Evolutionary conservation across 352 stramenopile species (phyloP).

Genomic region (Plasmopara muralis): DNA sequence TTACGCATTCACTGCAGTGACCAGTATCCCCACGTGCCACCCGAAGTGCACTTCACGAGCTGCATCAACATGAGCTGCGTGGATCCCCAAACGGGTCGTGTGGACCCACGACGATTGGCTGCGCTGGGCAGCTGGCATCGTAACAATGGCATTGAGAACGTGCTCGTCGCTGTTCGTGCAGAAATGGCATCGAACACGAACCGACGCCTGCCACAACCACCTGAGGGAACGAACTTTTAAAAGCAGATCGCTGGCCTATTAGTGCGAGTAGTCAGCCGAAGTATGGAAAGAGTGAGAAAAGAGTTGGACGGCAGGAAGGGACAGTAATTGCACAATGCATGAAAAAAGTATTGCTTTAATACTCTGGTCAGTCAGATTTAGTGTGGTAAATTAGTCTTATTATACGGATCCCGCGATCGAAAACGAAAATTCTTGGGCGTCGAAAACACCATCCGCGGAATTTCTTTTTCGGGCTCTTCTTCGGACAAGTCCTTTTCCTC

Average conservation of each 20-base stretch:
- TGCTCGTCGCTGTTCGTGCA: constrained; percentile 83
- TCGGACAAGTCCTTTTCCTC: constrained; percentile 11
- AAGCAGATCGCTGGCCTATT: constrained; percentile 11
- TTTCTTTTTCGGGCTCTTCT: constrained; percentile 18
- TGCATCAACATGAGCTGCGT: constrained; percentile 98
- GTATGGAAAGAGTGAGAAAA: constrained; percentile 5
- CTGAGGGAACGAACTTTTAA: constrained; percentile 90
- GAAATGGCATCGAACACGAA: constrained; percentile 87
- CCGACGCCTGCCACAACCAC: constrained; percentile 85
- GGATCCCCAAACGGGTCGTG: constrained; percentile 79
- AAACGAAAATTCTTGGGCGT: constrained; percentile 23
- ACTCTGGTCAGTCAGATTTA: too few species aligned
- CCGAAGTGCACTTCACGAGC: constrained; percentile 93
- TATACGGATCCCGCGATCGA: constrained; percentile 14
- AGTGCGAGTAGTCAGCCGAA: too few species aligned
- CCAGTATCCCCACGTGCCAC: constrained; percentile 92
- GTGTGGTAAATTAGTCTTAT: constrained; percentile 8
- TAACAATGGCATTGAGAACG: constrained; percentile 86
- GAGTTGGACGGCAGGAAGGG: constrained; percentile 3
- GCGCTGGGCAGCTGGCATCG: constrained; percentile 79
- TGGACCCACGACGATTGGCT: constrained; percentile 67
- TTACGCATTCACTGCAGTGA: constrained; percentile 91
- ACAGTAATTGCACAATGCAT: too few species aligned
- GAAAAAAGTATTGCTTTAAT: too few species aligned
- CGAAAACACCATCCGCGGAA: constrained; percentile 14